Base-by-base conservation (phyloP, 1,284 basidiomycete species). In the Limonomyces culmigenus region DNA sequence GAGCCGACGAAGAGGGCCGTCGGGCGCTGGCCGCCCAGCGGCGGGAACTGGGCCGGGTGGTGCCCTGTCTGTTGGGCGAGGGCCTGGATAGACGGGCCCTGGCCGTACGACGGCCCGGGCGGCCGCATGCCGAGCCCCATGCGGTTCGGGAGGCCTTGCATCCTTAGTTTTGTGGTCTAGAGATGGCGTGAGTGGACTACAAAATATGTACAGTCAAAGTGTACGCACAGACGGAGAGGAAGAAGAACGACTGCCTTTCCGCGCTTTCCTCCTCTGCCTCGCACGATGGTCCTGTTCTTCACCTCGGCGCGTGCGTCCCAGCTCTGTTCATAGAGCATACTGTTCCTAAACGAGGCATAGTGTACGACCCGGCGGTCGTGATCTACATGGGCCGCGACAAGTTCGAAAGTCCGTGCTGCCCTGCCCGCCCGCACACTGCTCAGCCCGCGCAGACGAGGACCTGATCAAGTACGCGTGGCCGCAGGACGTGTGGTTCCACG, bases 361-460 rank as follows among this genome's bases (percentile, higher is more conserved):
- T 18, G 8, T 10, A 40, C 14, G 56, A 67, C 25, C 85, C 87
- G 1, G 65, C 84, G 1, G 78, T 69, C 3, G 72, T 62, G 15
- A 67, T 95, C 41, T 95, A 93, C 59, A 93, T 95, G 86, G 93
- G 93, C 27, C 77, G 74, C 50, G 93, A 98, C 67, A 97, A 98
- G 60, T 77, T 85, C 42, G 91, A 93, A 64, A 95, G 89, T 92
- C 50, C 47, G 37, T 29, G 8, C 32, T n/a, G 19, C 30, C 41
- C 39, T 29, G 33, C 40, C 39, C 27, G 30, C 27, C 32, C 17
- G 32, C 29, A 19, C 30, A 18, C 34, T 21, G 39, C 21, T 31
- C 13, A 18, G 34, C 45, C 42, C 39, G 29, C 19, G 36, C 49
- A 91, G 88, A 95, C 59, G 91, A 96, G 55, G 89, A 95, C 36